Evolutionary conservation across 805 yeast genomes (phyloP).

Genomic region (Sugiyamaella floridensis): DNA sequence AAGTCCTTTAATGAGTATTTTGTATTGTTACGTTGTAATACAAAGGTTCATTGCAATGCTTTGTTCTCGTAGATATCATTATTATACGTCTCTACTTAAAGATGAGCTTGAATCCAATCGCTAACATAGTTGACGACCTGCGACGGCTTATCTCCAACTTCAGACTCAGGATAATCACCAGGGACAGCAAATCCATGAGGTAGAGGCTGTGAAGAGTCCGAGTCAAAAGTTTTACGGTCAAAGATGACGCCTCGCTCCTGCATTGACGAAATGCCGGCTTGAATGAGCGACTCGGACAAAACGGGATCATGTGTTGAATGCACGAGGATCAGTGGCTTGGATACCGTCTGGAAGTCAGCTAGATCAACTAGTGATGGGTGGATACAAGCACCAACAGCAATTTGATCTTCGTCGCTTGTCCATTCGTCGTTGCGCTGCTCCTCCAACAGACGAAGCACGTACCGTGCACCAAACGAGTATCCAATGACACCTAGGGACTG

Average conservation of each 20-base stretch:
- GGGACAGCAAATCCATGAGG: constrained; percentile 40
- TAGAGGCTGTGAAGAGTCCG: constrained; percentile 22
- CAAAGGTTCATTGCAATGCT: not conserved
- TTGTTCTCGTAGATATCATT: not conserved
- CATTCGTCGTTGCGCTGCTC: constrained; percentile 19
- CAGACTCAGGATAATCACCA: constrained; percentile 33
- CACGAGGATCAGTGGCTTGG: constrained; percentile 25
- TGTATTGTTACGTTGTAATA: not conserved
- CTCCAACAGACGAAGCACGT: constrained; percentile 26
- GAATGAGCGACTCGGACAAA: constrained; percentile 20
- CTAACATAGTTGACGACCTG: constrained; percentile 17
- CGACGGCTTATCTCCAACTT: constrained; percentile 30
- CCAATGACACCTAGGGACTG: constrained; percentile 26
- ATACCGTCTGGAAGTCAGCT: constrained; percentile 23
- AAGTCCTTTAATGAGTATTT: not conserved
- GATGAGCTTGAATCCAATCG: constrained; percentile 1
- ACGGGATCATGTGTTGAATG: constrained; percentile 24
- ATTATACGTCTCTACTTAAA: not conserved
- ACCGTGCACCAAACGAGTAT: constrained; percentile 30
- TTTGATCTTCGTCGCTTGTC: constrained; percentile 23
- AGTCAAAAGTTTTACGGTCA: constrained; percentile 17
- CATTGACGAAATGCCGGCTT: constrained; percentile 15
- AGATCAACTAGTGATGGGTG: constrained; percentile 27
- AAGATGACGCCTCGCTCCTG: constrained; percentile 13
- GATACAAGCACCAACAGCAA: constrained; percentile 24